A percentile compares a stretch with the other conserved stretches of the same genome.
Evolutionary conservation across 768 basidiomycete species (phyloP).

Genomic region (Floccularia luteovirens): DNA sequence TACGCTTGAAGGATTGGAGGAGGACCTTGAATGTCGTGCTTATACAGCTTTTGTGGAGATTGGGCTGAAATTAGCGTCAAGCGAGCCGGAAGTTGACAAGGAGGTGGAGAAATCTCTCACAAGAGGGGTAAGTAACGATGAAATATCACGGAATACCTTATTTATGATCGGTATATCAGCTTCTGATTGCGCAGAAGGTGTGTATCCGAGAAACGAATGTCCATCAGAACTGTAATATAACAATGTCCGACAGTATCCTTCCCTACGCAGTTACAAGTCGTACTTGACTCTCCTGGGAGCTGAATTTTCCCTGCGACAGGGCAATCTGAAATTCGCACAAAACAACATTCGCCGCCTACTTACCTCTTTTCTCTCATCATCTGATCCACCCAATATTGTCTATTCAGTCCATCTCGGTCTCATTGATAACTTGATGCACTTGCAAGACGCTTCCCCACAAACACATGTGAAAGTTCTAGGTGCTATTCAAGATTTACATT

Average conservation of each 20-base stretch:
- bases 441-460: conserved; percentile 8
- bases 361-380: conserved; percentile 29
- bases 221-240: background rate
- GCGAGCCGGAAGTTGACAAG: conserved; percentile 43
- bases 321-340: conserved; percentile 53
- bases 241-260: conserved; percentile 41
- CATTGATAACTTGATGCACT: conserved; percentile 28
- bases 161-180: conserved; percentile 18
- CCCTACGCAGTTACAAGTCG: conserved; percentile 51
- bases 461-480: conserved; percentile 17
- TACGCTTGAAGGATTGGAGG: conserved; percentile 36
- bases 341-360: conserved; percentile 50
- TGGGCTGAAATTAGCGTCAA: conserved; percentile 44
- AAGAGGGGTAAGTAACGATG: conserved; percentile 48
- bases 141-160: conserved; percentile 1
- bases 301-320: conserved; percentile 42
- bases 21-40: conserved; percentile 59
- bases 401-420: conserved; percentile 52
- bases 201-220: conserved; percentile 7
- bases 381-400: conserved; percentile 43
- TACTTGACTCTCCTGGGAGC: conserved; percentile 57
- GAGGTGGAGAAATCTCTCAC: conserved; percentile 67
- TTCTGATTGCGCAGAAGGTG: conserved; percentile 56
- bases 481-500: conserved; percentile 26
- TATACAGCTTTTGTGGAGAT: conserved; percentile 67